Evolutionary conservation across 148 eudicot species (phyloP), one percentile per base, ranked within the genome.

Genomic region (Persicaria tinctoria): DNA sequence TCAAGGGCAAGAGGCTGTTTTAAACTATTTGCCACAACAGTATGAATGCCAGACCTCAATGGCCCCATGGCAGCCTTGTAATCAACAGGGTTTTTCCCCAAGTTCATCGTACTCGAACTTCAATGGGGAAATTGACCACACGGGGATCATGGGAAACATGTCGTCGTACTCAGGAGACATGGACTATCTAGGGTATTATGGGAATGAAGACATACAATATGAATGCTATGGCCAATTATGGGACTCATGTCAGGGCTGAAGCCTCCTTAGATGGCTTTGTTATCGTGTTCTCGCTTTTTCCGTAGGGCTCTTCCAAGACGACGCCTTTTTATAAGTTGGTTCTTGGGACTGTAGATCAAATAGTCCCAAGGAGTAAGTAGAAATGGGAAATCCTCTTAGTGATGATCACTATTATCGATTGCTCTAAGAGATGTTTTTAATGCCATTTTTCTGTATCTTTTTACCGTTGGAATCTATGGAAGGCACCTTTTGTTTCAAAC

Each of bases 301-400:
- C 59, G 70, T 57, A 78, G 63, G 73, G 57, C 53, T 53, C 27
- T 82, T 83, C 85, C 78, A 79, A 82, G 87, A 85, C 81, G 51
- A 78, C 78, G 80, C 78, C 90, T 86, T 90, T 86, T 89, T 84
- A 80, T 46, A 32, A 3, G 87, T 83, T 76, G 78, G 85, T 81
- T 82, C 81, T 79, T 81, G 82, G 89, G 81, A 76, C 27, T 20
- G 17, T 17, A 56, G 62, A 56, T 6, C 10, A 6, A 56, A 10
- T n/a, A 5, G n/a, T 56, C 27, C 62, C 62, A 17, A 56, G 62
- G 17, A 56, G 27, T n/a, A 56, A 56, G 62, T 56, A 56, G 62
- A 56, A 10, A 56, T 18, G 8, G 63, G 17, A 7, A 57, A 17
- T 20, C 63, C 45, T 63, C 68, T 63, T 63, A 63, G 68, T 63